Conservation (phyloP, 2,329 filamentous ascomycete species). For the Aspergillus costaricaensis region DNA sequence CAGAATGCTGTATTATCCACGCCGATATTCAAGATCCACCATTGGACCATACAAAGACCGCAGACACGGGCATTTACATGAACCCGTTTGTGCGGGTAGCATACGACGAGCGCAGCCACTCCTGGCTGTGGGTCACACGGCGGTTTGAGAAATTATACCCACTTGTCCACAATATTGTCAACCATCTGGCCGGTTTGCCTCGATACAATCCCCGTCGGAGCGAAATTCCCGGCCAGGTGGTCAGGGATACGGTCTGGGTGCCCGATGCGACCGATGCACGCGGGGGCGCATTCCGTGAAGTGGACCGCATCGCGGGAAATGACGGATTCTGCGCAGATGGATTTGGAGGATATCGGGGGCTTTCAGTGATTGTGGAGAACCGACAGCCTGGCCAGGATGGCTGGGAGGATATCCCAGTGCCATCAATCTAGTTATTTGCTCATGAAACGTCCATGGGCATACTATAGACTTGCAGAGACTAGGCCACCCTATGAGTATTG, state of each 20-base stretch:
- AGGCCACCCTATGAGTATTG: not conserved
- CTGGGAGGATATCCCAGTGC: conserved; percentile 28
- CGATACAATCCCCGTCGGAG: conserved; percentile 61
- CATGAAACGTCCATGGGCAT: not conserved
- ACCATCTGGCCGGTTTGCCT: conserved; percentile 58
- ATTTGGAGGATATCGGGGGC: conserved; percentile 37
- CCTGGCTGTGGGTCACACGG: conserved; percentile 60
- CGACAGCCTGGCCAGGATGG: conserved; percentile 37
- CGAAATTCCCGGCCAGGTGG: conserved; percentile 58
- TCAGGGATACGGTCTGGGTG: conserved; percentile 35
- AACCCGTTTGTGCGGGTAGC: conserved; percentile 75
- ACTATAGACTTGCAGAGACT: not conserved
- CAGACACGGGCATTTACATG: conserved; percentile 64
- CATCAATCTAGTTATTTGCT: not conserved
- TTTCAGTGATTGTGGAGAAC: conserved; percentile 39
- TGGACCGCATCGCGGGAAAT: conserved; percentile 34
- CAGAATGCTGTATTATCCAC: conserved; percentile 63
- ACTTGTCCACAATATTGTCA: conserved; percentile 60
- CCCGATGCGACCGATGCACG: conserved; percentile 22
- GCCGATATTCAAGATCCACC: conserved; percentile 47
- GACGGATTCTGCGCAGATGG: conserved; percentile 40
- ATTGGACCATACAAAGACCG: conserved; percentile 27
- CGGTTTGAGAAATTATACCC: conserved; percentile 67
- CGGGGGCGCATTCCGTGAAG: conserved; percentile 33
- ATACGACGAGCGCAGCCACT: conserved; percentile 59